phyloP scores from a whole-genome alignment of 768 basidiomycete genomes.

The Suillus discolor region DNA sequence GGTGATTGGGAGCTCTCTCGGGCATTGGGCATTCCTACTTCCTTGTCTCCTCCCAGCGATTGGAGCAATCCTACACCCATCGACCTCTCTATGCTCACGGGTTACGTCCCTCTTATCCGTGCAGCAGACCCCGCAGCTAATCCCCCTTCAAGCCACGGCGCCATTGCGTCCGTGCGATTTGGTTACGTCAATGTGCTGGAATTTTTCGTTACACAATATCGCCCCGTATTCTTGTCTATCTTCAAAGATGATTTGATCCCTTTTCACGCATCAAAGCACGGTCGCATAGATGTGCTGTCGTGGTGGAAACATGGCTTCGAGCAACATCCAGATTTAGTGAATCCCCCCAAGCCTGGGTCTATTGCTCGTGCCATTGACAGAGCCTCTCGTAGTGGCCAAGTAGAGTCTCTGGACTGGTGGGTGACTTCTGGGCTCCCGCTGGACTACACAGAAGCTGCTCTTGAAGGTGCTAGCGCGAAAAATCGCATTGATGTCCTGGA shows the following conservation, averaged over 20 bases:
- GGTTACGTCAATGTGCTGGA: conserved; percentile 77
- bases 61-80: conserved; percentile 73
- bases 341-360: conserved; percentile 53
- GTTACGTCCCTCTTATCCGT: conserved; percentile 59
- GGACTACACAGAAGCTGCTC: conserved; percentile 78
- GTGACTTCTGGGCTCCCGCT: conserved; percentile 60
- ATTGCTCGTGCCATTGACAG: conserved; percentile 75
- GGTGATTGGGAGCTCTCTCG: conserved; percentile 86
- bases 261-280: conserved; percentile 75
- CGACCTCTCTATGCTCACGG: conserved; percentile 74
- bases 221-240: conserved; percentile 60
- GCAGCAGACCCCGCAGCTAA: conserved; percentile 55
- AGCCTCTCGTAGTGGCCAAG: conserved; percentile 77
- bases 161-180: conserved; percentile 67
- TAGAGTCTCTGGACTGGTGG: conserved; percentile 85
- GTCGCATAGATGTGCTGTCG: conserved; percentile 68
- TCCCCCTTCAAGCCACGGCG: conserved; percentile 72
- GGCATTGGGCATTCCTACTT: conserved; percentile 75
- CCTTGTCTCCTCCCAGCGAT: conserved; percentile 61
- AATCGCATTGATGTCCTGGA: conserved; percentile 76
- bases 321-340: conserved; percentile 60
- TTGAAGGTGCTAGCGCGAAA: conserved; percentile 78
- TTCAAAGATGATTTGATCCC: conserved; percentile 74
- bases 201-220: conserved; percentile 68
- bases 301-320: conserved; percentile 80